Evolutionary conservation across 345 rosid species (phyloP), one percentile per base, ranked within the genome.

Genomic region (Ceriops decandra): DNA sequence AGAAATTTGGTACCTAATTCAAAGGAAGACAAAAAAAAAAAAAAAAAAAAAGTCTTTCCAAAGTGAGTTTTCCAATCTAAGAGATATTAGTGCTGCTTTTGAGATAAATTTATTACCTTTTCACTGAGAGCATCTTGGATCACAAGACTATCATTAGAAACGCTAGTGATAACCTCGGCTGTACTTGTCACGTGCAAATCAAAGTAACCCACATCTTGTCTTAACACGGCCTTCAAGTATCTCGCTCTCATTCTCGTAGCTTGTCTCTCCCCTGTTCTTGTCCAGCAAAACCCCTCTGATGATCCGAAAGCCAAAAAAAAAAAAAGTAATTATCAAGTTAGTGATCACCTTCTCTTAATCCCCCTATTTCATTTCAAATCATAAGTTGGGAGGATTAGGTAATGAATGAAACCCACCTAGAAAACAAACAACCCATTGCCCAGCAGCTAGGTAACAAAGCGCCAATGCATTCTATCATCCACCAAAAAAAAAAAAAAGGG

Each of bases 191-290:
- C 90, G 72, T 90, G 87, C 77, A 88, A 78, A 84, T 90, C 98
- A 65, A 90, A 90, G 75, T 86, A 92, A 5, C 83, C 85, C 0
- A 92, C 95, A 10, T 92, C 98, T 86, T 92, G 96, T 72, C 98
- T 82, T 28, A 92, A 57, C 4, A 92, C 89, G 20, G 98, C 93
- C 72, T 85, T 88, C 73, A 90, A 68, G 69, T 92, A 90, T 31
- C 81, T 84, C 5, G 82, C 86, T 72, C 96, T 83, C 97, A 92
- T 87, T 77, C 88, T 87, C 51, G 92, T 69, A 21, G 98, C 90
- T 60, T 88, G 91, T 58, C 96, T 86, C 76, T 85, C 97, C 8
- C 93, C 98, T 66, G 96, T 90, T 85, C 96, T 84, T 71, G 95
- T 86, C 95, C 96, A 90, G 47, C 98, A 90, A 72, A 77, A 90